Base-by-base conservation (phyloP, 192 early-diverging fungal genomes). In the Linnemannia elongata region DNA sequence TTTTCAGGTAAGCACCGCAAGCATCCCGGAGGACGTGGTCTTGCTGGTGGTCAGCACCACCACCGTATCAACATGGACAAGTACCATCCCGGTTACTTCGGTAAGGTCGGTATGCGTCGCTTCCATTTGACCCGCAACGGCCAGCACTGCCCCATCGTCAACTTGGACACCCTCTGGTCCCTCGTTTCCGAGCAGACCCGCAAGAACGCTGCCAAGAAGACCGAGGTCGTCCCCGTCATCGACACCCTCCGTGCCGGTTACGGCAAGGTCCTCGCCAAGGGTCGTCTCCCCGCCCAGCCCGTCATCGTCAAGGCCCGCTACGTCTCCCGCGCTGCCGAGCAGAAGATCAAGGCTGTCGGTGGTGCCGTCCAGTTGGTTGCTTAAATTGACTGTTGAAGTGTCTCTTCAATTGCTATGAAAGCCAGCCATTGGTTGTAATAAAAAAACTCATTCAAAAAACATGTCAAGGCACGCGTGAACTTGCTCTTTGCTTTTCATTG, bases 41-140 rank as follows among this genome's bases (percentile, higher is more conserved):
- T 98, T 88, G 98, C 98, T 92, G 97, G 98, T 97, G 98, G 98
- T 94, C 95, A 96, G 91, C 97, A 99, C 92, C 98, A 99, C 92
- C 97, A 99, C 94, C 95, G 98, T 88, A 99, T 98, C 92, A 97
- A 98, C 94, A 97, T 99, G 96, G 98, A 99, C 93, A 99, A 97
- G 95, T 99, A 97, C 96, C 98, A 99, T 94, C 98, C 98, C 85
- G 98, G 98, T 91, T 99, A 99, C 97, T 99, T 98, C 88, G 98
- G 98, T 93, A 99, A 99, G 94, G 98, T 99, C 92, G 98, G 98
- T 97, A 98, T 98, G 98, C 96, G 98, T 88, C 94, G 97, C 92
- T 99, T 97, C 97, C 98, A 99, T 95, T 92, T 95, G 95, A 99
- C 97, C 92, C 88, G 93, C 80, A 97, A 99, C 93, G 82, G 94